These are phyloP conservation scores for Hypsizygus ulmarius DNA, from an alignment of 1,284 basidiomycete genomes.

Conservation along the genomic window DNA sequence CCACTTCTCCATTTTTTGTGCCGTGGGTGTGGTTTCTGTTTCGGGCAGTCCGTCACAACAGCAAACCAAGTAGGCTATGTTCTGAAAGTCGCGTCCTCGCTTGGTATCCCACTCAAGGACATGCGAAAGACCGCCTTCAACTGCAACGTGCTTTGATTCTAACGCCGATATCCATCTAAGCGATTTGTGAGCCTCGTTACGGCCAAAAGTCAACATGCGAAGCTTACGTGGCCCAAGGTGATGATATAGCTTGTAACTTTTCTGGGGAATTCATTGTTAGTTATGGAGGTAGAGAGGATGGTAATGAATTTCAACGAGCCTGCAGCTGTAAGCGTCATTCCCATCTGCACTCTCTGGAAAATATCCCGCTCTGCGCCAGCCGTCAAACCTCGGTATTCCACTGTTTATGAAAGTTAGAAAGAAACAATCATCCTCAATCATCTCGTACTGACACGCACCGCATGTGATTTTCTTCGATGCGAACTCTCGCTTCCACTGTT, in stretches of 20 bases:
- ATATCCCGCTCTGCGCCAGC: conserved; percentile 60
- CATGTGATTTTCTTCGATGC: conserved; percentile 56
- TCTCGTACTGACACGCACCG: conserved; percentile 39
- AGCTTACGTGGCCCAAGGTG: conserved; percentile 53
- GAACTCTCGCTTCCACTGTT: conserved; percentile 48
- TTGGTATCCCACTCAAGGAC: conserved; percentile 57
- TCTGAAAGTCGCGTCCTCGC: conserved; percentile 69
- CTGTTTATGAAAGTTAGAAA: conserved; percentile 30
- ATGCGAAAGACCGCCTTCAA: conserved; percentile 50
- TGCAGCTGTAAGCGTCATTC: conserved; percentile 64
- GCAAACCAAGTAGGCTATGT: conserved; percentile 61
- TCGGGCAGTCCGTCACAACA: conserved; percentile 54
- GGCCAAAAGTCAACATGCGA: neutral
- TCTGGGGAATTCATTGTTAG: conserved; percentile 37
- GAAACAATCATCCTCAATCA: neutral
- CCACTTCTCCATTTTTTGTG: conserved; percentile 58
- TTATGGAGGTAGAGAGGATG: neutral
- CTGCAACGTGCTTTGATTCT: conserved; percentile 47
- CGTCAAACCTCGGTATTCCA: conserved; percentile 53
- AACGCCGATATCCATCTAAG: conserved; percentile 51
- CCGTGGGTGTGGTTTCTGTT: conserved; percentile 47
- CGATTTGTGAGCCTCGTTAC: neutral
- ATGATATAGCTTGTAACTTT: conserved; percentile 68
- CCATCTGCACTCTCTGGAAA: conserved; percentile 78
- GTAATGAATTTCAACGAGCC: conserved; percentile 36